A percentile compares a stretch with the other conserved stretches of the same genome.
phyloP scores from a whole-genome alignment of 192 early-diverging fungal genomes.

The Podila horticola region DNA sequence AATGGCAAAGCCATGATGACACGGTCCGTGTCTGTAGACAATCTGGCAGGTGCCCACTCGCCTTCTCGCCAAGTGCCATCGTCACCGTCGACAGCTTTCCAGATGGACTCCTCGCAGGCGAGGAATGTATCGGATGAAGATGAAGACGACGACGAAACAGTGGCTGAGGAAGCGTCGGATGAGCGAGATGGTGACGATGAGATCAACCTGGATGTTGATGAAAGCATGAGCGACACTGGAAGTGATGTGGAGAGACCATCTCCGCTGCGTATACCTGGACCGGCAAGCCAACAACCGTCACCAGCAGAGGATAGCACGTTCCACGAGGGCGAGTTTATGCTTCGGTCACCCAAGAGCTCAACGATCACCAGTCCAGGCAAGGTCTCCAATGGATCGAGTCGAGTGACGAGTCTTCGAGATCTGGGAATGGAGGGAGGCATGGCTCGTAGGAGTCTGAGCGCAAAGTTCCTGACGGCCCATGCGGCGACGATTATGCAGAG shows the following conservation, averaged over 20 bases:
- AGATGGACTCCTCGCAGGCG: not conserved
- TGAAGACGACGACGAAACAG: conserved; percentile 12
- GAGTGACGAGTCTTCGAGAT: conserved; percentile 12
- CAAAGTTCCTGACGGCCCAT: conserved; percentile 36
- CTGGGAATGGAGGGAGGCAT: not conserved
- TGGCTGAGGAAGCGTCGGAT: conserved; percentile 2
- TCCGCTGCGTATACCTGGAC: not conserved
- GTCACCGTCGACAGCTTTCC: not conserved
- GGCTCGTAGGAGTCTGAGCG: conserved; percentile 27
- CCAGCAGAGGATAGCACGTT: conserved; percentile 4
- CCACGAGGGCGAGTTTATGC: conserved; percentile 25
- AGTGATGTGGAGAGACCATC: conserved; percentile 27
- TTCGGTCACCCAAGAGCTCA: conserved; percentile 5
- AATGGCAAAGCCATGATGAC: not conserved
- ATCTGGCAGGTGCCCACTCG: too few species aligned
- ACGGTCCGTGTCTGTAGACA: not conserved
- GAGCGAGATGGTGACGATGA: conserved; percentile 10
- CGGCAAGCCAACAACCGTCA: not conserved
- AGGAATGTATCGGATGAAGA: not conserved
- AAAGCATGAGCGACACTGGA: conserved; percentile 36
- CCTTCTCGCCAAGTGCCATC: too few species aligned
- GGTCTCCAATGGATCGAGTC: conserved; percentile 1
- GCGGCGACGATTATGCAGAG: conserved; percentile 26
- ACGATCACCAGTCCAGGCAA: not conserved
- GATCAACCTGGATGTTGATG: conserved; percentile 21